These are phyloP conservation scores for Acanthamoeba royreba DNA, from an alignment of 208 protist species.

Conservation along the genomic window DNA sequence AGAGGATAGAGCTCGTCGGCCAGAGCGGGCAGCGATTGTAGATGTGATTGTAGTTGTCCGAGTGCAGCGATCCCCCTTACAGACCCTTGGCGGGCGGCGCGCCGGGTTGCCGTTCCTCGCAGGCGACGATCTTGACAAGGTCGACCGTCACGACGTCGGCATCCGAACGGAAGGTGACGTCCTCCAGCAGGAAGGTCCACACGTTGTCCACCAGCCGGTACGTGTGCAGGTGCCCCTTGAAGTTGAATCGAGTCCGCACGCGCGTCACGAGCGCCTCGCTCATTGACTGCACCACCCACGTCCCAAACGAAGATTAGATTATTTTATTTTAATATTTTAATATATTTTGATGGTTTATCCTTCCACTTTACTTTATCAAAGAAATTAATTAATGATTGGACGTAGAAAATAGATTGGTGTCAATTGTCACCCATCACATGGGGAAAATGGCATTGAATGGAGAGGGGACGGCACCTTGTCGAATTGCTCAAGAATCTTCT, in stretches of 20 bases:
- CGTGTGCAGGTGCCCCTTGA: slow-evolving; percentile 47
- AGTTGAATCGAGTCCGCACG: background rate
- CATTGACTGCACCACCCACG: slow-evolving; percentile 48
- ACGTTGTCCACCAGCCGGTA: slow-evolving; percentile 45
- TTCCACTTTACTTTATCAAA: too few relatives aligned
- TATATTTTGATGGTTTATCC: too few relatives aligned
- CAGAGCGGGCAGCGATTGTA: too few relatives aligned
- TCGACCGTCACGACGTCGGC: background rate
- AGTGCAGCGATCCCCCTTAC: background rate
- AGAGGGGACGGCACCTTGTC: background rate
- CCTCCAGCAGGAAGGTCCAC: slow-evolving; percentile 43
- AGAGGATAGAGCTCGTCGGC: too few relatives aligned
- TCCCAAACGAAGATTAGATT: too few relatives aligned
- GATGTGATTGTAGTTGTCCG: background rate
- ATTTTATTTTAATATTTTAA: too few relatives aligned
- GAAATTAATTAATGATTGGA: too few relatives aligned
- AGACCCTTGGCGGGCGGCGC: background rate
- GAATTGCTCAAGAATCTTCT: slow-evolving; percentile 31
- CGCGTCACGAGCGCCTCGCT: slow-evolving; percentile 25
- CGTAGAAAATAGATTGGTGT: too few relatives aligned
- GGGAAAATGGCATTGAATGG: too few relatives aligned
- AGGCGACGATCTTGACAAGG: slow-evolving; percentile 43
- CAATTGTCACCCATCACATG: too few relatives aligned
- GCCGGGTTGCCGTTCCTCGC: slow-evolving; percentile 13
- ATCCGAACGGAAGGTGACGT: slow-evolving; percentile 35